Evolutionary conservation across 208 protist species (phyloP).

Genomic region (Trypanosoma cruzi): DNA sequence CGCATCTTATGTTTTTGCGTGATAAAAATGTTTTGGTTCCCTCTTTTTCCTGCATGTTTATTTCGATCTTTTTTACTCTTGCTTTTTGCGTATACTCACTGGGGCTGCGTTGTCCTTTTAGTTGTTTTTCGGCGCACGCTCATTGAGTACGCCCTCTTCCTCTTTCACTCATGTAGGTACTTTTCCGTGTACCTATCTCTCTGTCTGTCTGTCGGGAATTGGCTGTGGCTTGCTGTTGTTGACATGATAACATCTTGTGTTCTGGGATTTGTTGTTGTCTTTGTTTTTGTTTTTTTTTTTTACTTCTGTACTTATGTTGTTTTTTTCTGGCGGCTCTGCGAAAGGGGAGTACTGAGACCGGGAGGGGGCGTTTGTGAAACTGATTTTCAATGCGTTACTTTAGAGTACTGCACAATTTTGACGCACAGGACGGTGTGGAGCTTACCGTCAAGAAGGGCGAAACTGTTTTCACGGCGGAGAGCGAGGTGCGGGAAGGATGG

Average conservation of each 20-base stretch:
- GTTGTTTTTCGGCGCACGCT: background rate
- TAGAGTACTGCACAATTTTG: constrained; percentile 67
- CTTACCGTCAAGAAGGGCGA: constrained; percentile 76
- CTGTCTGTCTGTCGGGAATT: background rate
- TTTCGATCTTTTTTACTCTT: background rate
- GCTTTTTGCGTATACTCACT: background rate
- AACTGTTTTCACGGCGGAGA: constrained; percentile 45
- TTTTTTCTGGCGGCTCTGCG: no score
- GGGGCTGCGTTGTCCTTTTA: background rate
- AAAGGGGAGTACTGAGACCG: no score
- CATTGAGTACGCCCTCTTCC: background rate
- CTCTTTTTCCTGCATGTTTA: background rate
- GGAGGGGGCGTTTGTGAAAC: no score
- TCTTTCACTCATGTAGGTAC: constrained; percentile 7
- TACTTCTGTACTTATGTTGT: no score
- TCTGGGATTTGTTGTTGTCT: constrained; percentile 11
- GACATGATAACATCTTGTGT: background rate
- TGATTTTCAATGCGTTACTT: constrained; percentile 41
- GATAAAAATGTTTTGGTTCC: constrained; percentile 6
- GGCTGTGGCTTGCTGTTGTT: background rate
- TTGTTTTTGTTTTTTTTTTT: constrained; percentile 15
- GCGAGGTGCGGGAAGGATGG: constrained; percentile 74
- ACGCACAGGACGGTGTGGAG: constrained; percentile 74
- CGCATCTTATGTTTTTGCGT: background rate
- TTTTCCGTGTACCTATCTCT: background rate